A percentile compares a stretch with the other conserved stretches of the same genome.
Evolutionary conservation across 306 rosid genomes (phyloP).

Genomic region (Prunus fruticosa): DNA sequence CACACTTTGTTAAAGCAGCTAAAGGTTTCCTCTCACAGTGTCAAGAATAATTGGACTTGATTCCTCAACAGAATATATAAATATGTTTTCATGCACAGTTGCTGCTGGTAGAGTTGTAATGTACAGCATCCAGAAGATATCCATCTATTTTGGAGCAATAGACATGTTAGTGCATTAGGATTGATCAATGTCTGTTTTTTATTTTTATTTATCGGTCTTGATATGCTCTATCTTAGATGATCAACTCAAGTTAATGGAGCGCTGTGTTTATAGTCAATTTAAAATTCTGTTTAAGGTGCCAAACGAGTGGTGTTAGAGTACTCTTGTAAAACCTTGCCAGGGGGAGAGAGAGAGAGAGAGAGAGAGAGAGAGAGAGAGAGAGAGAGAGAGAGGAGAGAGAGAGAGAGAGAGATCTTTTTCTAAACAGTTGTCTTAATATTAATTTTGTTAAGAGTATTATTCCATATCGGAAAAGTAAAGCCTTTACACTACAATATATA

Average conservation of each 20-base stretch:
- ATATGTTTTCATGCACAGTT: conserved; percentile 5
- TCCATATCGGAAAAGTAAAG: background rate
- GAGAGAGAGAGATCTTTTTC: background rate
- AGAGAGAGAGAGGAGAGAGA: background rate
- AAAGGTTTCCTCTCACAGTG: conserved; percentile 38
- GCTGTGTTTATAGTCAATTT: conserved; percentile 16
- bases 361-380: no score
- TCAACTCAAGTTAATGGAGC: conserved; percentile 30
- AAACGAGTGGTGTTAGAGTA: conserved; percentile 31
- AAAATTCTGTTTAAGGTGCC: conserved; percentile 24
- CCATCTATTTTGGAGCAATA: conserved; percentile 26
- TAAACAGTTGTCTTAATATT: background rate
- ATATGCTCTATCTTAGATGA: conserved; percentile 8
- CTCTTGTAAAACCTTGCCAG: background rate
- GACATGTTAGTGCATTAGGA: conserved; percentile 13
- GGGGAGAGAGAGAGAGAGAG: background rate
- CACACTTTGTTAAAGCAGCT: conserved; percentile 46
- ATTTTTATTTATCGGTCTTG: background rate
- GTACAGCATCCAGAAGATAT: conserved; percentile 23
- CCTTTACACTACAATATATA: background rate
- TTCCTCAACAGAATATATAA: conserved; percentile 36
- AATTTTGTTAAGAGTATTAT: background rate
- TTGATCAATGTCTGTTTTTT: background rate
- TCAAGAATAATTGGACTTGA: conserved; percentile 51
- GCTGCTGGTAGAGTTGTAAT: conserved; percentile 27